A percentile compares a stretch with the other conserved stretches of the same genome.
phyloP scores from a whole-genome alignment of 345 rosid genomes.

The Mercurialis annua region DNA sequence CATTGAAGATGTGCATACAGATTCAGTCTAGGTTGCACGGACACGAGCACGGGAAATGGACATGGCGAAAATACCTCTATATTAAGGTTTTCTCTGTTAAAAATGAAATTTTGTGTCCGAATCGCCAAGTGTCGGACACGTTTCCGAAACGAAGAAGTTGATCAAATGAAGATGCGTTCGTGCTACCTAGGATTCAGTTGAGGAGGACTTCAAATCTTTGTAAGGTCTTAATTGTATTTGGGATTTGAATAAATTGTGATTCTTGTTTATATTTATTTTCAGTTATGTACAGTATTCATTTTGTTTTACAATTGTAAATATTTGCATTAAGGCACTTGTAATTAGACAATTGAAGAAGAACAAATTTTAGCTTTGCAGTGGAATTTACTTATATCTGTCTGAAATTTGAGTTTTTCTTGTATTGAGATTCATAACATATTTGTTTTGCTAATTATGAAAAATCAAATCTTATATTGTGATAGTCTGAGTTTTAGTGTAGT shows the following conservation, averaged over 20 bases:
- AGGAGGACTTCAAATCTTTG: slow-evolving; percentile 14
- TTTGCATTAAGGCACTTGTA: neutral
- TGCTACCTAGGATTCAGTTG: too few relatives aligned
- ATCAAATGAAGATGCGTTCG: too few relatives aligned
- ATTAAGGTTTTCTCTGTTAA: too few relatives aligned
- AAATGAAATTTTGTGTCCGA: too few relatives aligned
- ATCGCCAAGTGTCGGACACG: too few relatives aligned
- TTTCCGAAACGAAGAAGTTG: too few relatives aligned
- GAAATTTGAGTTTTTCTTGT: neutral
- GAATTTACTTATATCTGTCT: neutral
- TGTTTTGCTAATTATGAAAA: neutral
- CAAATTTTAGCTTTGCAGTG: neutral
- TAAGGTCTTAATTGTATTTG: slow-evolving; percentile 1
- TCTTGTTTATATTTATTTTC: neutral
- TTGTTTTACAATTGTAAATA: neutral
- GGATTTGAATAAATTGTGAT: neutral
- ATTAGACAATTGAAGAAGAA: neutral
- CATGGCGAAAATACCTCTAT: too few relatives aligned
- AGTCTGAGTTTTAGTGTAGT: neutral
- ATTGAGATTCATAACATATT: neutral
- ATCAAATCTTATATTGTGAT: neutral
- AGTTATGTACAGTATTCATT: neutral
- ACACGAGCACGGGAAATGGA: too few relatives aligned
- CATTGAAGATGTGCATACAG: slow-evolving; percentile 10
- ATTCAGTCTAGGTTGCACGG: slow-evolving; percentile 23